Evolutionary conservation across 2,329 filamentous ascomycete species (phyloP), one percentile per base, ranked within the genome.

Genomic region (Cladosporium sp.): DNA sequence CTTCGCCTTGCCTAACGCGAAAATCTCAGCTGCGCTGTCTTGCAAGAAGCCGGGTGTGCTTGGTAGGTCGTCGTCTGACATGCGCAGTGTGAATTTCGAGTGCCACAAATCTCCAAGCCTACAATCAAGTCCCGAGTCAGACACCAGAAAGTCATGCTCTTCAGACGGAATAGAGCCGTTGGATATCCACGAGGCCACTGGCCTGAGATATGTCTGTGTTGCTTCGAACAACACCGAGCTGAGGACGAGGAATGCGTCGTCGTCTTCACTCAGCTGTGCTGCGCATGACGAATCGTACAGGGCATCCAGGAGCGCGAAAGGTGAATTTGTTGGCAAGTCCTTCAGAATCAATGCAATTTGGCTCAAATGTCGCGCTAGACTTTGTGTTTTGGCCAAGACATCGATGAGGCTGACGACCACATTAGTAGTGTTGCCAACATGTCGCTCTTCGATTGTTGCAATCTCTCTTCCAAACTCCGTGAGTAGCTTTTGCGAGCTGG

Each of bases 1-100:
- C 49, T 93, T 84, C 59, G 86, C 94, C 68, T 96, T 96, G 0
- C 92, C 92, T 1, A 88, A 84, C 1, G 84, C 89, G 60, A 95
- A 92, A 32, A 96, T 88, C 54, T 83, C 86, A 19, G 74, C 71
- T 0, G 81, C 82, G 2, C 84, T 79, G 2, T 84, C 77, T 33
- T 83, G 80, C 4, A 96, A 74, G 56, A 95, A 96, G 2, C 71
- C 76, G 0, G 92, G 91, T 0, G 85, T 83, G 58, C 85, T 82
- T 1, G 90, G 66, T 1, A 70, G 69, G 13, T 83, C 82, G 36
- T 81, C 73, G 3, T 76, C 67, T 1, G 82, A 80, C 11, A 72
- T 74, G 20, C 84, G 80, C 12, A 96, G 72, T 18, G 78, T 74
- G 65, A 84, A 96, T 59, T 85, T 82, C 51, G 84, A 78, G 56